Percentiles rank a stretch among this genome's conserved stretches.
phyloP scores from a whole-genome alignment of 2,329 filamentous ascomycete genomes.

The Aspergillus alliaceus region DNA sequence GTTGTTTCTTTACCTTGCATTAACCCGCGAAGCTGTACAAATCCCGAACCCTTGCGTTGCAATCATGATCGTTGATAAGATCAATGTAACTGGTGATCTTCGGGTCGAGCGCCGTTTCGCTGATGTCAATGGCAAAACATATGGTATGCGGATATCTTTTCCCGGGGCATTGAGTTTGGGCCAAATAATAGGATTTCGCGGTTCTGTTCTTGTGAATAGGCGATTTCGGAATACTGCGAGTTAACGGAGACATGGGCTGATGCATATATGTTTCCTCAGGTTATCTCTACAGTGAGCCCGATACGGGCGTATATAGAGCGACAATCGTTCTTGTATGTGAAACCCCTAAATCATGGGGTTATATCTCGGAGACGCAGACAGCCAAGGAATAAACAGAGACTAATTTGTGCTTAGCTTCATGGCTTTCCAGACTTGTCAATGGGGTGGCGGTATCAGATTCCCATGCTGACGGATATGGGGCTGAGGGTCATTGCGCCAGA shows the following conservation, averaged over 20 bases:
- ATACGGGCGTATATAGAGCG: conserved; percentile 43
- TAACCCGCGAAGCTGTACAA: neutral
- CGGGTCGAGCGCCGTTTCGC: conserved; percentile 65
- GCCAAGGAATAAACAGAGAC: neutral
- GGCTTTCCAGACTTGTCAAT: conserved; percentile 82
- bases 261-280: conserved; percentile 30
- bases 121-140: conserved; percentile 67
- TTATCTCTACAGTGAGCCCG: conserved; percentile 54
- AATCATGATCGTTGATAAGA: conserved; percentile 60
- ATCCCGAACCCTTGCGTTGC: neutral
- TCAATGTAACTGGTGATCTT: conserved; percentile 62
- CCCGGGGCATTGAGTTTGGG: neutral
- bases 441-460: conserved; percentile 89
- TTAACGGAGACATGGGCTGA: neutral
- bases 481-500: conserved; percentile 82
- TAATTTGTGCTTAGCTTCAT: conserved; percentile 53
- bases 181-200: neutral
- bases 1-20: neutral
- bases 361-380: neutral
- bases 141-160: conserved; percentile 48
- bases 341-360: neutral
- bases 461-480: conserved; percentile 68
- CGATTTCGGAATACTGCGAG: neutral
- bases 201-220: neutral
- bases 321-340: conserved; percentile 55